phyloP scores from a whole-genome alignment of 805 yeast species.

The Teunomyces tritomae region DNA sequence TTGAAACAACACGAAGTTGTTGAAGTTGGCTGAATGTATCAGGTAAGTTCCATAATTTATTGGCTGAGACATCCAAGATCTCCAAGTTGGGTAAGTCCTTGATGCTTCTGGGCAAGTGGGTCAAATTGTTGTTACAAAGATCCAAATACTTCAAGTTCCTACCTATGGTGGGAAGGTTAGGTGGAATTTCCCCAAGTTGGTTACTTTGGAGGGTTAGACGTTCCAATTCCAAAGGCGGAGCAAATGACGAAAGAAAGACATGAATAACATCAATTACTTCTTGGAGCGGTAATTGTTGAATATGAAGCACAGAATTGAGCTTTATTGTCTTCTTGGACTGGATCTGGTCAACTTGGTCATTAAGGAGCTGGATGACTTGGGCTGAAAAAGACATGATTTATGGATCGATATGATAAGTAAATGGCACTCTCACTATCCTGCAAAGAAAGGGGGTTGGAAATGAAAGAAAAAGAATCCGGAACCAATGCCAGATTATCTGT shows the following conservation, averaged over 20 bases:
- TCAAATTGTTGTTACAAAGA: conserved; percentile 58
- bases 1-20: conserved; percentile 54
- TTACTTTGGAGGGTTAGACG: conserved; percentile 57
- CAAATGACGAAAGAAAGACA: conserved; percentile 11
- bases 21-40: conserved; percentile 23
- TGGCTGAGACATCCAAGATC: conserved; percentile 63
- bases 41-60: conserved; percentile 51
- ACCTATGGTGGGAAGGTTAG: conserved; percentile 42
- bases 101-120: conserved; percentile 47
- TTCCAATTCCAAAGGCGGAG: conserved; percentile 27
- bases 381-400: neutral
- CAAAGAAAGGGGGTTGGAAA: neutral
- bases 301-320: conserved; percentile 7
- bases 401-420: no score
- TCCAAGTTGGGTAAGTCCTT: conserved; percentile 46
- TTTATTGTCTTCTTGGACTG: conserved; percentile 12
- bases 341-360: conserved; percentile 14
- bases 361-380: conserved; percentile 8
- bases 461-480: neutral
- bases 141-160: conserved; percentile 56
- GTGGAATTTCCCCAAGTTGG: conserved; percentile 46
- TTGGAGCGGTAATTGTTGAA: neutral
- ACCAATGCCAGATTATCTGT: neutral
- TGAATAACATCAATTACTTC: conserved; percentile 13
- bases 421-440: neutral